Conservation (phyloP, 495 filamentous ascomycete species). For the Xylaria grammica region DNA sequence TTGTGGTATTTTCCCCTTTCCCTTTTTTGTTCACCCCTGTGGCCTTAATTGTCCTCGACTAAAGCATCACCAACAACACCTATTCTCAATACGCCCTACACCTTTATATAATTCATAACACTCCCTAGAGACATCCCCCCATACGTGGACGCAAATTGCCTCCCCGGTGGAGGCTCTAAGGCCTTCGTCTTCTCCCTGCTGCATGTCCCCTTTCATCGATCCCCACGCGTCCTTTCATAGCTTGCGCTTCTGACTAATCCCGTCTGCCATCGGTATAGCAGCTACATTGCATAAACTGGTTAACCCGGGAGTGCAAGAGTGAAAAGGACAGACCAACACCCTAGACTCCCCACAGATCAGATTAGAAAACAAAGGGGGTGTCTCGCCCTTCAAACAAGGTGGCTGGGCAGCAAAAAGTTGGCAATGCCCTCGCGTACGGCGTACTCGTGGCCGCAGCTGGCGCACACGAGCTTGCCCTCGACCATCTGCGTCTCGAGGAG, state of each 20-base stretch:
- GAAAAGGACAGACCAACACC: too few species aligned
- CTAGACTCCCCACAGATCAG: too few species aligned
- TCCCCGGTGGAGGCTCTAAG: background rate
- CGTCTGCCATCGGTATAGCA: too few species aligned
- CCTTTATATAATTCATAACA: too few species aligned
- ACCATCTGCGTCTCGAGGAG: constrained; percentile 88
- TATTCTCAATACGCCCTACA: too few species aligned
- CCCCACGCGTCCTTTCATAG: background rate
- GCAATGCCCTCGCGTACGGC: constrained; percentile 92
- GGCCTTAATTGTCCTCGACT: background rate
- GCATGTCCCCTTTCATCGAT: background rate
- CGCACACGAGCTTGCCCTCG: constrained; percentile 88
- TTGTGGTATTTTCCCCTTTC: too few species aligned
- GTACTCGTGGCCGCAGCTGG: constrained; percentile 91
- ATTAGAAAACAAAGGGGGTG: too few species aligned
- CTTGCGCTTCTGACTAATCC: too few species aligned
- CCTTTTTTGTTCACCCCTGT: background rate
- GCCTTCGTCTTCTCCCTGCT: background rate
- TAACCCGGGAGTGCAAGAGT: too few species aligned
- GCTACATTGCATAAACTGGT: too few species aligned
- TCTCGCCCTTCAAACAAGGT: constrained; percentile 63
- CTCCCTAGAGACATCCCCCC: too few species aligned
- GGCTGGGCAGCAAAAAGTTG: constrained; percentile 92
- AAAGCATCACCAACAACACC: background rate
- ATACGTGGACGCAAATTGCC: background rate